phyloP scores from a whole-genome alignment of 2,329 filamentous ascomycete genomes.

The Aspergillus intermedius region DNA sequence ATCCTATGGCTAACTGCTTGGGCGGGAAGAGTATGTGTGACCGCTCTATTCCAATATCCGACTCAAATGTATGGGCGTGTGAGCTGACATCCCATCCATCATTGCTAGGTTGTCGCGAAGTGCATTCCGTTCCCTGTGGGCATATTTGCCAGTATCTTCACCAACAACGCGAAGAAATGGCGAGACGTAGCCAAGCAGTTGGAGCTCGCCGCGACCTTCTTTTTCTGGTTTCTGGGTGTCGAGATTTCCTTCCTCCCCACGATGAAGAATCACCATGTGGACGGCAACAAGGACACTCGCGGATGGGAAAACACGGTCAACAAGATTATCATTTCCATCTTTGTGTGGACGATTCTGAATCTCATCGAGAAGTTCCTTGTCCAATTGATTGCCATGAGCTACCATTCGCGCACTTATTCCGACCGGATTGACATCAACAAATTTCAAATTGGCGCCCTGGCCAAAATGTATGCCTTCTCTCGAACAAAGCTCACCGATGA shows the following conservation, averaged over 20 bases:
- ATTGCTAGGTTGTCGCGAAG: slow-evolving; percentile 53
- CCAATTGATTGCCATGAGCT: slow-evolving; percentile 88
- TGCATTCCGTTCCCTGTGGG: slow-evolving; percentile 57
- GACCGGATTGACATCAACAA: slow-evolving; percentile 90
- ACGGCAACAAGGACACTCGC: slow-evolving; percentile 48
- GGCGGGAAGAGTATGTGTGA: slow-evolving; percentile 54
- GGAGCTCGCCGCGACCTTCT: slow-evolving; percentile 76
- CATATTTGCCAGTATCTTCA: slow-evolving; percentile 64
- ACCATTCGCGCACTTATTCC: slow-evolving; percentile 84
- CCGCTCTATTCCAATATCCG: no score
- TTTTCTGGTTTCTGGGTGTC: slow-evolving; percentile 86
- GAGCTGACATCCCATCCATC: not conserved
- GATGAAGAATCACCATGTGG: slow-evolving; percentile 59
- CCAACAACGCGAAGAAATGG: slow-evolving; percentile 90
- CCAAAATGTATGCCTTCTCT: slow-evolving; percentile 60
- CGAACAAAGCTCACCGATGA: slow-evolving; percentile 61
- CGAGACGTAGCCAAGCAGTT: slow-evolving; percentile 78
- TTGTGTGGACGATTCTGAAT: slow-evolving; percentile 73
- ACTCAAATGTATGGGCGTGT: no score
- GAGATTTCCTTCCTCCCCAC: slow-evolving; percentile 81
- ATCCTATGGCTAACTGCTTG: slow-evolving; percentile 89
- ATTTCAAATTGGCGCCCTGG: slow-evolving; percentile 67
- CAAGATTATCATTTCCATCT: slow-evolving; percentile 80
- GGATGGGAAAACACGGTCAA: slow-evolving; percentile 72
- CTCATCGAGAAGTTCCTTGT: slow-evolving; percentile 89